Evolutionary conservation across 225 moss, liverwort and hornwort genomes (phyloP).

Genomic region (Neckera pumila): DNA sequence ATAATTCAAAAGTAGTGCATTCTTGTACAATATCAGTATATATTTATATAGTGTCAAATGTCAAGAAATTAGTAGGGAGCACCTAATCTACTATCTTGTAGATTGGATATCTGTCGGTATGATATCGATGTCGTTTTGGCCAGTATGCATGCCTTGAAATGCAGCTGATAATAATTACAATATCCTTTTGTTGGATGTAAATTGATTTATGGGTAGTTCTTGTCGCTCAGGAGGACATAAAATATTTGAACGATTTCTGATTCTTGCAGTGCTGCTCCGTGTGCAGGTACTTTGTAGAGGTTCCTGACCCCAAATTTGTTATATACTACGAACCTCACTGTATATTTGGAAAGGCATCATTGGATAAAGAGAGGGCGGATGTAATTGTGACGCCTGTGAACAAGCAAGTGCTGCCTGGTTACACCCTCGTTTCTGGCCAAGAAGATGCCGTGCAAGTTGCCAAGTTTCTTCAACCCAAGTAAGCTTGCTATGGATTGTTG

Average conservation of each 20-base stretch:
- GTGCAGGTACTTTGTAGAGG: constrained; percentile 77
- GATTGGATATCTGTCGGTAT: not conserved
- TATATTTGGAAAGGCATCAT: constrained; percentile 49
- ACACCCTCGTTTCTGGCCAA: constrained; percentile 82
- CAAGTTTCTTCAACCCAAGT: constrained; percentile 75
- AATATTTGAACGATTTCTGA: not conserved
- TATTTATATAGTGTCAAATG: too few relatives aligned
- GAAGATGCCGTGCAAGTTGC: constrained; percentile 89
- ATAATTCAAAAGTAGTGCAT: too few relatives aligned
- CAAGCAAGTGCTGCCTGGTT: constrained; percentile 69
- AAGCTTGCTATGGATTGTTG: not conserved
- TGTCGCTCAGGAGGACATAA: not conserved
- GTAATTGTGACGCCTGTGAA: constrained; percentile 82
- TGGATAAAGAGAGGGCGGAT: constrained; percentile 59
- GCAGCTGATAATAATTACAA: not conserved
- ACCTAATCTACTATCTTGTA: not conserved
- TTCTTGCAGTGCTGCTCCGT: not conserved
- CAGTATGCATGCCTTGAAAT: not conserved
- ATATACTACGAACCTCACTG: constrained; percentile 94
- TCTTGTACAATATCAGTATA: too few relatives aligned
- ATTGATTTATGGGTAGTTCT: not conserved
- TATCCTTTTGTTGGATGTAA: not conserved
- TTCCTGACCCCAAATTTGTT: constrained; percentile 52
- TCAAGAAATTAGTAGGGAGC: too few relatives aligned
- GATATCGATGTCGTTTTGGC: not conserved